Percentiles rank a stretch among this genome's conserved stretches.
Evolutionary conservation across 2,329 filamentous ascomycete genomes (phyloP).

Genomic region (Beauveria bassiana): DNA sequence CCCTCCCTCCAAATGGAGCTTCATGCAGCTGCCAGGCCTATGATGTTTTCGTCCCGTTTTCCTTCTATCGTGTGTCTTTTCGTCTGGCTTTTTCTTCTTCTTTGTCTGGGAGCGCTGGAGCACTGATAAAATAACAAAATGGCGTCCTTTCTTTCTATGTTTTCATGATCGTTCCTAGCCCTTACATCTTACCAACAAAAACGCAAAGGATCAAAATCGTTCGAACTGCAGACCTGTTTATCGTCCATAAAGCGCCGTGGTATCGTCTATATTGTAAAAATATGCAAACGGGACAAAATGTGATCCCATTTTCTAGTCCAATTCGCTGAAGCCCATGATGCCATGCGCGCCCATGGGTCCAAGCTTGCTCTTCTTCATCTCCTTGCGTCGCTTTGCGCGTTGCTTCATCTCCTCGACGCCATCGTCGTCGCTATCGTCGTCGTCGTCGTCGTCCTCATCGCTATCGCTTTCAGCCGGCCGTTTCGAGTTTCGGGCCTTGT

Average conservation of each 20-base stretch:
- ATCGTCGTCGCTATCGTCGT: conserved; percentile 26
- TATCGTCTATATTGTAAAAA: conserved; percentile 5
- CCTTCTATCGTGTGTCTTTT: neutral
- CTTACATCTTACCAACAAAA: neutral
- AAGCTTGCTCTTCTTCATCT: conserved; percentile 33
- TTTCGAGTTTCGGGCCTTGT: conserved; percentile 35
- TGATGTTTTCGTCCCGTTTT: conserved; percentile 11
- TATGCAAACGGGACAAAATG: neutral
- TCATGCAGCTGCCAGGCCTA: conserved; percentile 28
- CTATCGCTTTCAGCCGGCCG: conserved; percentile 42
- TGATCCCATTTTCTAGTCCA: conserved; percentile 28
- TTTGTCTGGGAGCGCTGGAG: neutral
- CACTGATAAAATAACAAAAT: neutral
- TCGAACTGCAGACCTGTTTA: neutral
- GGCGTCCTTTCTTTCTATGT: neutral
- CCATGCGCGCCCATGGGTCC: conserved; percentile 45
- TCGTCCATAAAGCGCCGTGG: neutral
- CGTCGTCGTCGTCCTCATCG: conserved; percentile 27
- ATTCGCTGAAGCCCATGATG: conserved; percentile 40
- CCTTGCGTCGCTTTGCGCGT: conserved; percentile 36
- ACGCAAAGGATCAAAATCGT: neutral
- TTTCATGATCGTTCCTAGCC: neutral
- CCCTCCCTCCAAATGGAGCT: conserved; percentile 23
- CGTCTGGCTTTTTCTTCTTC: neutral
- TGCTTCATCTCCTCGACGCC: conserved; percentile 34